Percentiles rank a stretch among this genome's conserved stretches.
Conservation (phyloP, 768 basidiomycete genomes). For the Boletus tomentosulus region DNA sequence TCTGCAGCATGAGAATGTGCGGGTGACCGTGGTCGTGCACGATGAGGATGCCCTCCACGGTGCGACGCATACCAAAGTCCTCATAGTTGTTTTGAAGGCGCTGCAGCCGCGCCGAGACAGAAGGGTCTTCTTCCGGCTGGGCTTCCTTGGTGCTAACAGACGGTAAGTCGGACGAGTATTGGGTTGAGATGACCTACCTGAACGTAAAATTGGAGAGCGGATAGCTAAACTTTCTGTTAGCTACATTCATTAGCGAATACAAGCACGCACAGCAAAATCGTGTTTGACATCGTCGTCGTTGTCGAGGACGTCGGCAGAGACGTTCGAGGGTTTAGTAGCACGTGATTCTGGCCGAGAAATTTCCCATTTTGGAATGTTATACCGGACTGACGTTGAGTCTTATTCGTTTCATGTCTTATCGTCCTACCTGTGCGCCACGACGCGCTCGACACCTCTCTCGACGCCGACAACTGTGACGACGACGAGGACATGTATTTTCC, state of each 20-base stretch:
- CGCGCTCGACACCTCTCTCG: neutral
- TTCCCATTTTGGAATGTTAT: slow-evolving; percentile 1
- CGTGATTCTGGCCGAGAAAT: slow-evolving; percentile 11
- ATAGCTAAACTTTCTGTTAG: slow-evolving; percentile 44
- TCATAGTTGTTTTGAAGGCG: slow-evolving; percentile 96
- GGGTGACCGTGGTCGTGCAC: slow-evolving; percentile 97
- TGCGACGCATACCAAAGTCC: slow-evolving; percentile 94
- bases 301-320: slow-evolving; percentile 14
- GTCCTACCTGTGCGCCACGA: neutral
- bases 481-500: slow-evolving; percentile 9
- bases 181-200: slow-evolving; percentile 44
- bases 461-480: slow-evolving; percentile 7
- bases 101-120: slow-evolving; percentile 90
- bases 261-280: slow-evolving; percentile 43
- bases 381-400: neutral
- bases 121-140: slow-evolving; percentile 96
- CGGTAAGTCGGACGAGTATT: slow-evolving; percentile 9
- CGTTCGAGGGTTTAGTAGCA: neutral
- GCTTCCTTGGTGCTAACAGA: slow-evolving; percentile 82
- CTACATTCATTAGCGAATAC: neutral
- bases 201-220: slow-evolving; percentile 91
- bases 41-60: slow-evolving; percentile 75
- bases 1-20: slow-evolving; percentile 96
- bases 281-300: slow-evolving; percentile 44
- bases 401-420: slow-evolving; percentile 11